phyloP scores from a whole-genome alignment of 805 yeast genomes.

The Saccharomycopsis sp. region DNA sequence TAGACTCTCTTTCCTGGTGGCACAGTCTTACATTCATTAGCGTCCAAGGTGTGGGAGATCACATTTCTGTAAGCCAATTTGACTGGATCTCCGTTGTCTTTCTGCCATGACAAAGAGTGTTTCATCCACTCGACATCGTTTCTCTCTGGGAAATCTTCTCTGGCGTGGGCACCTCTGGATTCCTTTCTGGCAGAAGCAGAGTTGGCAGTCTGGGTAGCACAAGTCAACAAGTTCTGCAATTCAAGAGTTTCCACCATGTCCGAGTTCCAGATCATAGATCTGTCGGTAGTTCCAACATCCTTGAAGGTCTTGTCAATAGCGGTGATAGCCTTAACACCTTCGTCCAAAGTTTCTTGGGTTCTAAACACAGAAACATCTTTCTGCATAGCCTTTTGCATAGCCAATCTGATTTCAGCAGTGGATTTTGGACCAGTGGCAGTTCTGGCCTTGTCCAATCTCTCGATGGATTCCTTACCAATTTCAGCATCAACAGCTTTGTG shows the following conservation, averaged over 20 bases:
- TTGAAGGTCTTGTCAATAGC: slow-evolving; percentile 67
- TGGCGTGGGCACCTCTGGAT: slow-evolving; percentile 99
- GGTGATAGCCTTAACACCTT: slow-evolving; percentile 76
- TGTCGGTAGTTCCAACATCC: slow-evolving; percentile 82
- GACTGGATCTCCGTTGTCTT: slow-evolving; percentile 60
- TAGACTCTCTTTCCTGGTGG: slow-evolving; percentile 97
- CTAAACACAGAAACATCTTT: slow-evolving; percentile 95
- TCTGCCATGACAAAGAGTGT: slow-evolving; percentile 93
- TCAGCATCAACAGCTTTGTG: slow-evolving; percentile 77
- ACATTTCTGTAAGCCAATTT: slow-evolving; percentile 81
- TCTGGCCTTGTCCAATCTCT: slow-evolving; percentile 83
- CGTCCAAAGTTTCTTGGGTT: slow-evolving; percentile 83
- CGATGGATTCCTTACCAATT: slow-evolving; percentile 83
- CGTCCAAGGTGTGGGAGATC: slow-evolving; percentile 78
- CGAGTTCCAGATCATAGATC: slow-evolving; percentile 98
- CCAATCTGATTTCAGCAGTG: slow-evolving; percentile 83
- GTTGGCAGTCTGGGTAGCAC: slow-evolving; percentile 93
- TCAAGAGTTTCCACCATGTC: slow-evolving; percentile 95
- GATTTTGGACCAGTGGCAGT: slow-evolving; percentile 73
- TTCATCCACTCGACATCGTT: slow-evolving; percentile 97
- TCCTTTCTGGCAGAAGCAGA: slow-evolving; percentile 94
- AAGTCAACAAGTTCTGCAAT: slow-evolving; percentile 90
- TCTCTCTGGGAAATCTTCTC: slow-evolving; percentile 95
- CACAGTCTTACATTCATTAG: slow-evolving; percentile 85
- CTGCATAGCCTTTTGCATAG: slow-evolving; percentile 96